Conservation (phyloP, 768 basidiomycete species). For the Daedaleopsis sinensis region DNA sequence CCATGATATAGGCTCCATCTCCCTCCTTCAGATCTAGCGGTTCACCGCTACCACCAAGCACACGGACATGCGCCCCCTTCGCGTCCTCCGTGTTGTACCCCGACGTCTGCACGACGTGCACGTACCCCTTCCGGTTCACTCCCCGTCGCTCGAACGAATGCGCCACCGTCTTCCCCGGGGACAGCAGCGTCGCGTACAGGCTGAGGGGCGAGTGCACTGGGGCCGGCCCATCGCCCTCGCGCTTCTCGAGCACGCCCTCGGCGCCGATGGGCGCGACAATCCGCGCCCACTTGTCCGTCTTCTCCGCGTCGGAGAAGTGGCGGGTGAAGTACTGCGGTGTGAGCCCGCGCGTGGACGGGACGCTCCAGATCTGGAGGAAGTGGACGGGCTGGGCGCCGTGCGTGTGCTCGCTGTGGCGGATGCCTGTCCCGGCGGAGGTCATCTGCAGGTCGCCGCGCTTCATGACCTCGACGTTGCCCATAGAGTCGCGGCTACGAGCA, state of each 20-base stretch:
- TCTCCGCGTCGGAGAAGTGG: conserved; percentile 82
- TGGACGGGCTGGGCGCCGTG: conserved; percentile 52
- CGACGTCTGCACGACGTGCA: conserved; percentile 85
- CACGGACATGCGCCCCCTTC: conserved; percentile 57
- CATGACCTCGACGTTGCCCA: conserved; percentile 90
- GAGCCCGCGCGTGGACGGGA: conserved; percentile 51
- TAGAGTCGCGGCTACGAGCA: conserved; percentile 74
- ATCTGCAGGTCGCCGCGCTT: conserved; percentile 89
- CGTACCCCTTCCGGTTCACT: conserved; percentile 62
- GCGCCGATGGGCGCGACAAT: conserved; percentile 76
- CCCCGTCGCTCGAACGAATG: conserved; percentile 44
- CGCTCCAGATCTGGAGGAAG: conserved; percentile 75
- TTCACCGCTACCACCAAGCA: conserved; percentile 44
- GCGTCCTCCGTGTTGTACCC: conserved; percentile 71
- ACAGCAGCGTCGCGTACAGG: conserved; percentile 77
- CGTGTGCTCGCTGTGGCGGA: conserved; percentile 76
- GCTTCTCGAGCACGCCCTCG: conserved; percentile 56
- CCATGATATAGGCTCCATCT: conserved; percentile 79
- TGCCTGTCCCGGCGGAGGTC: conserved; percentile 91
- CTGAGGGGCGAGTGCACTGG: conserved; percentile 74
- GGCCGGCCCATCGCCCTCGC: conserved; percentile 78
- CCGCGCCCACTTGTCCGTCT: conserved; percentile 68
- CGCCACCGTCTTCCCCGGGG: conserved; percentile 52
- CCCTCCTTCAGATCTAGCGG: conserved; percentile 75
- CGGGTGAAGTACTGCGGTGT: conserved; percentile 86